Percentiles rank a stretch among this genome's conserved stretches.
phyloP scores from a whole-genome alignment of 192 early-diverging fungal genomes.

The Rhizophagus clarus region DNA sequence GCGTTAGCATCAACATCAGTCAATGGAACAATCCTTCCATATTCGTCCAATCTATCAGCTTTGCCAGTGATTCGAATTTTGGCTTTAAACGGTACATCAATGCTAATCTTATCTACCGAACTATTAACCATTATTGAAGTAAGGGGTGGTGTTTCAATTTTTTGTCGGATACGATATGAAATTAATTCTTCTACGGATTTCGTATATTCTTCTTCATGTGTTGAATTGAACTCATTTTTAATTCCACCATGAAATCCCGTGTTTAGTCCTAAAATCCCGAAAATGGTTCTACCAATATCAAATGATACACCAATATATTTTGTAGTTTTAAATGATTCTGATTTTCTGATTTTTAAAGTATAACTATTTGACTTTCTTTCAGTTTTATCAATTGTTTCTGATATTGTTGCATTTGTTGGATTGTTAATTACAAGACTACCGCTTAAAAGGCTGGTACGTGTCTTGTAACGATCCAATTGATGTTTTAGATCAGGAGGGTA shows the following conservation, averaged over 20 bases:
- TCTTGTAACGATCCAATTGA: not conserved
- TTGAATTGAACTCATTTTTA: too few species aligned
- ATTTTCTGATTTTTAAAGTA: not conserved
- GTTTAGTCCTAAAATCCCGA: too few species aligned
- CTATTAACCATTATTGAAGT: not conserved
- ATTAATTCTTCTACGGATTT: not conserved
- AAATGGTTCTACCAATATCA: too few species aligned
- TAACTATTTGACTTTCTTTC: not conserved
- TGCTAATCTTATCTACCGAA: not conserved
- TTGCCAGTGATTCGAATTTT: not conserved
- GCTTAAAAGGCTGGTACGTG: not conserved
- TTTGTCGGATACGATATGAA: not conserved
- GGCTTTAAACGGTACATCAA: not conserved
- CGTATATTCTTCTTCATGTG: not conserved
- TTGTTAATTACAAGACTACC: not conserved
- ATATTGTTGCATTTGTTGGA: not conserved
- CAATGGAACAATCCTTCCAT: not conserved
- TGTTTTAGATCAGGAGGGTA: not conserved
- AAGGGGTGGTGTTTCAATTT: not conserved
- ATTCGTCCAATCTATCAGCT: not conserved
- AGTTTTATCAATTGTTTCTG: not conserved
- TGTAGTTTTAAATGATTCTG: too few species aligned
- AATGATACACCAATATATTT: too few species aligned
- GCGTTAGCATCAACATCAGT: not conserved
- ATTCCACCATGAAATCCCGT: too few species aligned